These are phyloP conservation scores for Trichoderma gamsii DNA, from an alignment of 495 filamentous ascomycete species.

Conservation along the genomic window DNA sequence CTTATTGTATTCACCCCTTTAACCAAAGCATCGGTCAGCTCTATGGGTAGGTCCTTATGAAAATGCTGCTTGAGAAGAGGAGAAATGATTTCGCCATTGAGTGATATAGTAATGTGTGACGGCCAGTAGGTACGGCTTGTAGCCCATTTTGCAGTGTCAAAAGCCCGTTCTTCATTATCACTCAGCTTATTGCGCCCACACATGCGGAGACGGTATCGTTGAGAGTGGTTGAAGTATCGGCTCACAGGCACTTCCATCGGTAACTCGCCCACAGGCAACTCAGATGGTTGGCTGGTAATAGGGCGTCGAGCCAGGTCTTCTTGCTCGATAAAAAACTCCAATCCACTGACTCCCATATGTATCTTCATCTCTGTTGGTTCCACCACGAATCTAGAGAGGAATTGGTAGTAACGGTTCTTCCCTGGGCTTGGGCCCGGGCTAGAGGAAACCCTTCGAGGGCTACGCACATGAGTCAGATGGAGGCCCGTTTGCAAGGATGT, in stretches of 20 bases:
- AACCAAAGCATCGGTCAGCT: slow-evolving; percentile 54
- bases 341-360: not conserved
- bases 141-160: slow-evolving; percentile 48
- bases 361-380: slow-evolving; percentile 25
- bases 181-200: slow-evolving; percentile 21
- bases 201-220: slow-evolving; percentile 37
- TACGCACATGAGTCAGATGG: slow-evolving; percentile 47
- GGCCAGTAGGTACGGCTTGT: slow-evolving; percentile 65
- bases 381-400: slow-evolving; percentile 35
- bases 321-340: not conserved
- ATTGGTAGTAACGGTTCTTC: slow-evolving; percentile 32
- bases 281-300: slow-evolving; percentile 13
- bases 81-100: slow-evolving; percentile 57
- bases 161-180: not conserved
- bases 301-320: not conserved
- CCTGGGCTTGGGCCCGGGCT: not conserved
- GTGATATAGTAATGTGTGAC: slow-evolving; percentile 56
- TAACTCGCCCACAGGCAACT: slow-evolving; percentile 22
- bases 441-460: slow-evolving; percentile 37
- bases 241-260: slow-evolving; percentile 20
- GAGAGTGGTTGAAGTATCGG: slow-evolving; percentile 32
- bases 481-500: slow-evolving; percentile 38
- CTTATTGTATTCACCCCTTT: slow-evolving; percentile 54
- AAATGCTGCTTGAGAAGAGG: slow-evolving; percentile 59
- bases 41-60: slow-evolving; percentile 68